Conservation (phyloP, 2,329 filamentous ascomycete species). For the Diaporthe sp. region DNA sequence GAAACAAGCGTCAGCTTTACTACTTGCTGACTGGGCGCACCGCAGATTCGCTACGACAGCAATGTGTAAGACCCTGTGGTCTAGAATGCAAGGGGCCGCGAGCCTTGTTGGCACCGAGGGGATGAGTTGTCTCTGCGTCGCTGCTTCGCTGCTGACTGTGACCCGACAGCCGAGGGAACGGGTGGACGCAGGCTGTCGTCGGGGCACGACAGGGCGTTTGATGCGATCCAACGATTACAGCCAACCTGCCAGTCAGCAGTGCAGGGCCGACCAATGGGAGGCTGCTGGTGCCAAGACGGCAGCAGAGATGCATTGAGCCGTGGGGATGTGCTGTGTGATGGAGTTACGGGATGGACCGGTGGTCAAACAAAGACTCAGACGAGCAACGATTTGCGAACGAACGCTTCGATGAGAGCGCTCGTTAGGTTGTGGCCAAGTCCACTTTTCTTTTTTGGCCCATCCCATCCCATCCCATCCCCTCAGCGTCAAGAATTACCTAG, state of each 20-base stretch:
- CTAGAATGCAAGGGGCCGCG: slow-evolving; percentile 24
- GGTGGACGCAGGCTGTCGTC: slow-evolving; percentile 17
- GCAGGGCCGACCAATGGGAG: slow-evolving; percentile 11
- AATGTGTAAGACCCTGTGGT: background rate
- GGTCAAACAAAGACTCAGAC: slow-evolving; percentile 13
- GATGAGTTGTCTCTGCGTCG: background rate
- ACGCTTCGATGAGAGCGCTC: slow-evolving; percentile 14
- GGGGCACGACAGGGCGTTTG: background rate
- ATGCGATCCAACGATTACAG: background rate
- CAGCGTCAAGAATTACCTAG: background rate
- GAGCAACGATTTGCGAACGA: slow-evolving; percentile 2
- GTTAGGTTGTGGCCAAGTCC: background rate
- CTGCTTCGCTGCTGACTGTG: background rate
- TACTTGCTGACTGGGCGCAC: background rate
- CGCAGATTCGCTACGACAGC: background rate
- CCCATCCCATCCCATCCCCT: too few species aligned
- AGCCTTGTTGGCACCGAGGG: background rate
- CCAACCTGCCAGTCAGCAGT: background rate
- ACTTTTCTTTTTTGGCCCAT: background rate
- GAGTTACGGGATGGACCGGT: slow-evolving; percentile 17
- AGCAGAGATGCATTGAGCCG: slow-evolving; percentile 24
- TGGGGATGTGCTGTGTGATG: slow-evolving; percentile 8
- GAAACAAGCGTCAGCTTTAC: background rate
- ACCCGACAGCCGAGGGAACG: slow-evolving; percentile 2
- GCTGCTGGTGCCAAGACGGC: slow-evolving; percentile 18